A percentile compares a stretch with the other conserved stretches of the same genome.
phyloP scores from a whole-genome alignment of 495 filamentous ascomycete genomes.

The Penicillium samsonianum region DNA sequence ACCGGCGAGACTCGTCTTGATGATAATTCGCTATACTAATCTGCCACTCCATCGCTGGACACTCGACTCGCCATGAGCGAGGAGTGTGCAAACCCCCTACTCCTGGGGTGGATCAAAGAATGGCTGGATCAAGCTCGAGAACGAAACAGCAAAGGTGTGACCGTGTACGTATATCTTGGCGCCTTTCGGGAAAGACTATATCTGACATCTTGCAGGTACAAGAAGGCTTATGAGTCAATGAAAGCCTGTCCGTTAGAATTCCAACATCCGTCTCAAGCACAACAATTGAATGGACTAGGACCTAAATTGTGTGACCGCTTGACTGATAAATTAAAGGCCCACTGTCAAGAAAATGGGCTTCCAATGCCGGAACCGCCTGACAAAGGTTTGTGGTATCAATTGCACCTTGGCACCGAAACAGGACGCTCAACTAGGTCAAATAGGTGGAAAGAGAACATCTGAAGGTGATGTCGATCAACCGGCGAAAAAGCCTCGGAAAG shows the following conservation, averaged over 20 bases:
- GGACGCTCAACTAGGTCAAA: neutral
- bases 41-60: conserved; percentile 12
- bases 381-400: conserved; percentile 26
- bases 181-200: neutral
- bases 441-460: conserved; percentile 47
- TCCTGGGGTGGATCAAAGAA: conserved; percentile 75
- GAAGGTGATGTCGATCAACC: conserved; percentile 45
- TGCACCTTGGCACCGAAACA: neutral
- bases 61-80: conserved; percentile 37
- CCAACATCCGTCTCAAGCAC: conserved; percentile 71
- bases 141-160: conserved; percentile 68
- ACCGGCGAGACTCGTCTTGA: neutral
- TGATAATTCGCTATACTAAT: neutral
- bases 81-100: conserved; percentile 69
- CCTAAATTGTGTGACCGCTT: conserved; percentile 68
- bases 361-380: conserved; percentile 66
- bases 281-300: conserved; percentile 72
- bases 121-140: conserved; percentile 76
- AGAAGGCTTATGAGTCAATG: conserved; percentile 78
- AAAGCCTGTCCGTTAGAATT: conserved; percentile 75
- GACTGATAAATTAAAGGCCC: conserved; percentile 63
- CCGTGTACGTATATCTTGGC: conserved; percentile 45
- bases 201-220: conserved; percentile 54
- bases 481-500: conserved; percentile 65
- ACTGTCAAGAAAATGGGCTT: conserved; percentile 69